phyloP scores from a whole-genome alignment of 768 basidiomycete species.

The Arthromyces matolae region DNA sequence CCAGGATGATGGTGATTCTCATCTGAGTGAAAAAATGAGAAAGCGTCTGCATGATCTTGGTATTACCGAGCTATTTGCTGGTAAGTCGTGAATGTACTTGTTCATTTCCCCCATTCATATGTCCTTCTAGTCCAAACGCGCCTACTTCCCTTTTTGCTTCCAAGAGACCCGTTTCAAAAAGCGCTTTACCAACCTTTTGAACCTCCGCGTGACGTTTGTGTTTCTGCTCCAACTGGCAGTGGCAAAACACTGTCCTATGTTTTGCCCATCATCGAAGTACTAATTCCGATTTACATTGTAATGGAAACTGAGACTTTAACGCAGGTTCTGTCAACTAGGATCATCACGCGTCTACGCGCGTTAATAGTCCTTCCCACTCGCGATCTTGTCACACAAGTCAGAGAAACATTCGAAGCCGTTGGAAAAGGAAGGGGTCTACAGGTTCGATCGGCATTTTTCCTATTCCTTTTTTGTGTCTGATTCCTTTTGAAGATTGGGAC shows the following conservation, averaged over 20 bases:
- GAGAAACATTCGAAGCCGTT: constrained; percentile 86
- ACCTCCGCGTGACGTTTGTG: constrained; percentile 78
- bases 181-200: constrained; percentile 63
- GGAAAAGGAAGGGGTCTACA: constrained; percentile 84
- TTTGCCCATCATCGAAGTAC: constrained; percentile 85
- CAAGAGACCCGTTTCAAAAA: constrained; percentile 33
- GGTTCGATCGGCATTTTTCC: constrained; percentile 37
- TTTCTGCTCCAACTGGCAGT: constrained; percentile 96
- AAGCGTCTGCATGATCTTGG: constrained; percentile 70
- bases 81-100: constrained; percentile 35
- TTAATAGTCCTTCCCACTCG: constrained; percentile 90
- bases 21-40: constrained; percentile 56
- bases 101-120: neutral
- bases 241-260: constrained; percentile 98
- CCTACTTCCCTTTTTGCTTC: constrained; percentile 78
- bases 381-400: constrained; percentile 88
- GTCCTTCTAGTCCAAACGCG: constrained; percentile 76
- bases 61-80: constrained; percentile 85
- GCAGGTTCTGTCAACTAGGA: constrained; percentile 68
- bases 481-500: constrained; percentile 53
- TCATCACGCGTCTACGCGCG: constrained; percentile 83
- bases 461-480: constrained; percentile 1
- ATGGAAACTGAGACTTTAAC: constrained; percentile 3
- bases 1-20: constrained; percentile 39
- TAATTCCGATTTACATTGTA: constrained; percentile 3